Conservation (phyloP, 108 stramenopile genomes). For the Cyclotella distinguenda region DNA sequence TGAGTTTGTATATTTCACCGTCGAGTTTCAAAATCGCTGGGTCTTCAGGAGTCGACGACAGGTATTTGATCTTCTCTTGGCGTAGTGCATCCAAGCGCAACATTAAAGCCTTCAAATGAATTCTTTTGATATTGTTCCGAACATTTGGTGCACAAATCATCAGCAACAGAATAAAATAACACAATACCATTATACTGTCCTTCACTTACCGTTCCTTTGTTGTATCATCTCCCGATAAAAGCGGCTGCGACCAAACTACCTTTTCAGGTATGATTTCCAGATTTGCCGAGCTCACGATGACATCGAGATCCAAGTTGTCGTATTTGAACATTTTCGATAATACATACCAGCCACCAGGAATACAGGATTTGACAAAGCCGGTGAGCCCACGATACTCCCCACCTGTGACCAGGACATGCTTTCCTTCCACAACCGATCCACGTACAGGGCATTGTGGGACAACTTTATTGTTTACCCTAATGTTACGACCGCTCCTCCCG, state of each 20-base stretch:
- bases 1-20: background rate
- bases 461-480: constrained; percentile 29
- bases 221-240: background rate
- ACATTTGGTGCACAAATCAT: background rate
- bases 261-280: constrained; percentile 27
- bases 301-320: constrained; percentile 19
- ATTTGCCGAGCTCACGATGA: constrained; percentile 15
- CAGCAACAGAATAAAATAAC: background rate
- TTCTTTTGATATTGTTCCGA: background rate
- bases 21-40: background rate
- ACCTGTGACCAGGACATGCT: constrained; percentile 34
- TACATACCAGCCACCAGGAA: constrained; percentile 48
- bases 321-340: constrained; percentile 36
- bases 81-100: constrained; percentile 10
- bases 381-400: constrained; percentile 39
- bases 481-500: constrained; percentile 31
- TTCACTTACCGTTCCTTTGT: constrained; percentile 16
- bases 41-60: background rate
- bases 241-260: background rate
- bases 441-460: constrained; percentile 41
- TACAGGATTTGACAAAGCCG: constrained; percentile 18
- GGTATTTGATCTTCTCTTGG: constrained; percentile 8
- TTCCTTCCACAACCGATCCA: constrained; percentile 27
- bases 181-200: no score
- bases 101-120: constrained; percentile 17